Base-by-base conservation (phyloP, 352 stramenopile genomes). In the Globisporangium emineosum region DNA sequence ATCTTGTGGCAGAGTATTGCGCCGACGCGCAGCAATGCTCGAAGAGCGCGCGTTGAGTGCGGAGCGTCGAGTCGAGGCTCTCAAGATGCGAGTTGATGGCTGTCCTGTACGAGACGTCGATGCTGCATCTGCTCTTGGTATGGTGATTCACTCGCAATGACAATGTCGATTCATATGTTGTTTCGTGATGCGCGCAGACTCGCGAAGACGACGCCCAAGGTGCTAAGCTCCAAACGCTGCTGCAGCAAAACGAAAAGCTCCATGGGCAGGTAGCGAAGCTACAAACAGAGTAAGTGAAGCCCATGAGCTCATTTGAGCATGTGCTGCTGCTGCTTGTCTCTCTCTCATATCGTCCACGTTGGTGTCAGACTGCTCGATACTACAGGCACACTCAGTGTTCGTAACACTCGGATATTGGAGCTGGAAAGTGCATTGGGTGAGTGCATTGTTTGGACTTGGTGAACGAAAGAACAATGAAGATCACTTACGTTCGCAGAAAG, bases 351-450 rank as follows among this genome's bases (percentile, higher is more conserved):
- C 37, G 6, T 23, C 7, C 49, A 5, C 29, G 10, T 55, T 5
- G 15, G 19, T 35, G 1, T 5, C 6, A 40, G 50, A n/a, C 13
- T 55, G 15, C 49, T 60, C 30, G 21, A 30, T 21, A 7, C 30
- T 15, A 30, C 32, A 50, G 33, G 54, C 15, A 19, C n/a, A 5
- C 12, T 50, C n/a, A 60, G 33, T 19, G 45, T n/a, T 49, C 21
- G 54, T 23, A 47, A 60, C 15, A 29, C 21, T 13, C 54, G 54
- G 2, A 13, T 60, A 12, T 19, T 47, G n/a, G 54, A 60, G 54
- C 33, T 60, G n/a, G 54, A 60, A 45, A 42, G 25, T n/a, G 32
- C 54, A 25, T 47, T 60, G 13, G 33, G 54, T 60, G 33, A 29
- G 33, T 2, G 5, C n/a, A 50, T 15, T 19, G 2, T 17, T 13